A percentile compares a stretch with the other conserved stretches of the same genome.
Evolutionary conservation across 208 protist species (phyloP).

Genomic region (Dictyostelium gargantuum): DNA sequence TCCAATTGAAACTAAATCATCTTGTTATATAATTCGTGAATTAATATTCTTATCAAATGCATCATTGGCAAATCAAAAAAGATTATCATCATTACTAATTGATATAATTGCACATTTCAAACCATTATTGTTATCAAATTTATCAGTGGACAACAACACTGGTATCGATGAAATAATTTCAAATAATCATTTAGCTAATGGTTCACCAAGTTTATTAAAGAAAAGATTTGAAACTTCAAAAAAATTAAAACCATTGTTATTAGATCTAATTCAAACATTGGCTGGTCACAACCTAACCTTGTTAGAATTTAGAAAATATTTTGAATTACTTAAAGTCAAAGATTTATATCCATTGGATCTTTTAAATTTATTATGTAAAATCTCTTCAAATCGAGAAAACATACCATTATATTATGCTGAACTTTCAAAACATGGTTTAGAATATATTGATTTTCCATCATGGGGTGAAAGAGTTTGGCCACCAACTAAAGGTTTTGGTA

Average conservation of each 20-base stretch:
- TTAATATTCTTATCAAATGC: constrained; percentile 20
- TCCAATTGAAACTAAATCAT: constrained; percentile 26
- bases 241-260: constrained; percentile 18
- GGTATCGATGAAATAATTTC: not conserved
- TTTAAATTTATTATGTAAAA: constrained; percentile 11
- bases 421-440: constrained; percentile 36
- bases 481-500: constrained; percentile 53
- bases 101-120: constrained; percentile 53
- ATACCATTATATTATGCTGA: constrained; percentile 56
- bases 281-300: constrained; percentile 37
- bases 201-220: not conserved
- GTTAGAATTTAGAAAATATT: constrained; percentile 39
- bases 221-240: not conserved
- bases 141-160: not conserved
- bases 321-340: constrained; percentile 15
- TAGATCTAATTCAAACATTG: constrained; percentile 34
- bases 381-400: not conserved
- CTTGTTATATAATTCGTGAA: constrained; percentile 41
- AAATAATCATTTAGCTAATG: not conserved
- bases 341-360: constrained; percentile 49
- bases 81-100: constrained; percentile 18
- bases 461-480: constrained; percentile 47
- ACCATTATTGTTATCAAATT: constrained; percentile 22
- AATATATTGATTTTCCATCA: constrained; percentile 52
- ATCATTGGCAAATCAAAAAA: constrained; percentile 33